Percentiles rank a stretch among this genome's conserved stretches.
Conservation (phyloP, 768 basidiomycete genomes). For the Leccinellum luteum region DNA sequence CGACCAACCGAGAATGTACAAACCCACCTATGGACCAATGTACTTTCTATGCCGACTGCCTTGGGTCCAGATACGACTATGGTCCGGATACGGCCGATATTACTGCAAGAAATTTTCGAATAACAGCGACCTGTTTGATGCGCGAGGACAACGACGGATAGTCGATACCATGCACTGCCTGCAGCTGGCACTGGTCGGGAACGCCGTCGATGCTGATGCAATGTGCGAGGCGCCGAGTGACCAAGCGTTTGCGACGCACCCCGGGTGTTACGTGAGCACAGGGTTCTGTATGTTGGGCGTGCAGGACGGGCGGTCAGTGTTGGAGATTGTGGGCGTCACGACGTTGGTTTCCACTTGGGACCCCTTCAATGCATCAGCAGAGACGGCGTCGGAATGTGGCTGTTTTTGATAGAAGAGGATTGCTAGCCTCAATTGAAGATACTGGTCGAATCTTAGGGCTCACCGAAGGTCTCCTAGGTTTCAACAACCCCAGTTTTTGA, state of each 20-base stretch:
- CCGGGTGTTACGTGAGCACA: slow-evolving; percentile 15
- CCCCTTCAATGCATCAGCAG: slow-evolving; percentile 9
- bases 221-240: not conserved
- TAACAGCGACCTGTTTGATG: not conserved
- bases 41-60: slow-evolving; percentile 19
- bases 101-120: not conserved
- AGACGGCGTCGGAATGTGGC: slow-evolving; percentile 10
- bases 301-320: slow-evolving; percentile 34
- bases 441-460: not conserved
- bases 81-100: not conserved
- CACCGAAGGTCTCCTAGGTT: not conserved
- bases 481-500: not conserved
- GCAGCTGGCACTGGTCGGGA: slow-evolving; percentile 33
- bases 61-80: not conserved
- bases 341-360: slow-evolving; percentile 19
- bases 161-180: not conserved
- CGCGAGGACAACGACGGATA: not conserved
- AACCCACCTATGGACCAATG: slow-evolving; percentile 39
- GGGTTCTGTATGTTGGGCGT: slow-evolving; percentile 41
- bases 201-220: slow-evolving; percentile 23
- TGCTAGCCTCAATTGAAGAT: not conserved
- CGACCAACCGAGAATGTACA: slow-evolving; percentile 12
- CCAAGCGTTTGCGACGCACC: not conserved
- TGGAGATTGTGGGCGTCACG: slow-evolving; percentile 29
- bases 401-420: slow-evolving; percentile 7